Evolutionary conservation across 129 eudicot species (phyloP).

Genomic region (Ambrosia trifida): DNA sequence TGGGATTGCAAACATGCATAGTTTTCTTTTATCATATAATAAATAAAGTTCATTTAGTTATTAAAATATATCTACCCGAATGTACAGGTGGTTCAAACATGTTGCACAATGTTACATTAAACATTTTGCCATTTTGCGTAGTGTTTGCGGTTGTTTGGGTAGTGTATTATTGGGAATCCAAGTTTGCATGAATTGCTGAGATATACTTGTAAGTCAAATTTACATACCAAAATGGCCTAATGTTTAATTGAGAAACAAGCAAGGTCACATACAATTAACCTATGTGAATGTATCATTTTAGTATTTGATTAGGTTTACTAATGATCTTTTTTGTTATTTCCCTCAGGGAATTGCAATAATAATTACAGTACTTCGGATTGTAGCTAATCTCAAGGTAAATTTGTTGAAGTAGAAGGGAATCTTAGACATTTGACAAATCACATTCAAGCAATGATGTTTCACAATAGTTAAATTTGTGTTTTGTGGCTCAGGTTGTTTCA

Average conservation of each 20-base stretch:
- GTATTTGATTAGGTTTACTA: slow-evolving; percentile 9
- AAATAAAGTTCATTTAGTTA: not conserved
- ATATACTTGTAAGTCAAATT: slow-evolving; percentile 64
- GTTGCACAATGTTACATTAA: slow-evolving; percentile 52
- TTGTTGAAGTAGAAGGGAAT: not conserved
- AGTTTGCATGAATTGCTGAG: slow-evolving; percentile 83
- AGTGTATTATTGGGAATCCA: slow-evolving; percentile 46
- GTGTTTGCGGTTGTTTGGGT: slow-evolving; percentile 77
- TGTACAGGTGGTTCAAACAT: slow-evolving; percentile 67
- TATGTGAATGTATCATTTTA: not conserved
- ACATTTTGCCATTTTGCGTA: slow-evolving; percentile 74
- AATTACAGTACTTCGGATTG: slow-evolving; percentile 81
- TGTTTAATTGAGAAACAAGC: too few relatives aligned
- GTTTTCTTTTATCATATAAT: slow-evolving; percentile 27
- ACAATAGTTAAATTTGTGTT: slow-evolving; percentile 6
- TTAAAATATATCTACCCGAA: not conserved
- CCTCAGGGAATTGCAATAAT: slow-evolving; percentile 74
- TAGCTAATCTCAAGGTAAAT: slow-evolving; percentile 86
- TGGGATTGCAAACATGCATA: slow-evolving; percentile 74
- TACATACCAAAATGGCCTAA: not conserved
- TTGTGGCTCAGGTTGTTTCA: slow-evolving; percentile 64
- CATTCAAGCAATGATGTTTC: not conserved
- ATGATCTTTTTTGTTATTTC: slow-evolving; percentile 29
- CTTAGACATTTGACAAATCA: not conserved
- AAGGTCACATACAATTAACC: not conserved